Conservation (phyloP, 2,329 filamentous ascomycete genomes). For the Monilinia fructicola region DNA sequence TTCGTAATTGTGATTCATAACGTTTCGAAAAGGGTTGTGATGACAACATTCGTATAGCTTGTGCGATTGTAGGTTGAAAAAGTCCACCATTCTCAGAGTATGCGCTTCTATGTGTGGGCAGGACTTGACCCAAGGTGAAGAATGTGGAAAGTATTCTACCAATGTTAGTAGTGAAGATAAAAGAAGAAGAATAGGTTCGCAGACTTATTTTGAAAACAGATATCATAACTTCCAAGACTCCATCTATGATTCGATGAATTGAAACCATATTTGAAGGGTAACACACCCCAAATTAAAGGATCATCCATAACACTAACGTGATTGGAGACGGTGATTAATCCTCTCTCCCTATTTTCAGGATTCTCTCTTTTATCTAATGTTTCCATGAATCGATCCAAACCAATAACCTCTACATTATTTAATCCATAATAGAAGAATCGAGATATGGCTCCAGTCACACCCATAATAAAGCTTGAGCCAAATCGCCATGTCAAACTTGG, state of each 20-base stretch:
- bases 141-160: constrained; percentile 68
- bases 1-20: constrained; percentile 20
- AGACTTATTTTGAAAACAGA: constrained; percentile 87
- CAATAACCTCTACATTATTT: constrained; percentile 73
- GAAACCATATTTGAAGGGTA: constrained; percentile 73
- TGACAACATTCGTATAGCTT: constrained; percentile 82
- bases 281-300: constrained; percentile 86
- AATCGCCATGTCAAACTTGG: constrained; percentile 63
- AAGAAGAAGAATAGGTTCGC: constrained; percentile 30
- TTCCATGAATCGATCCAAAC: constrained; percentile 71
- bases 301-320: constrained; percentile 90
- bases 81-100: constrained; percentile 76
- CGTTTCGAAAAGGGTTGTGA: constrained; percentile 48
- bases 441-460: constrained; percentile 67
- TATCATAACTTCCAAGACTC: constrained; percentile 89
- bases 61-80: constrained; percentile 84
- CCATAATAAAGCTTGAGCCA: constrained; percentile 73
- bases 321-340: constrained; percentile 86
- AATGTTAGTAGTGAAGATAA: constrained; percentile 9
- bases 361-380: constrained; percentile 73
- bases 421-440: constrained; percentile 73
- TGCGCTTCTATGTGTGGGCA: constrained; percentile 80
- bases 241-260: constrained; percentile 77
- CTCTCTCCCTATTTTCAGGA: constrained; percentile 64
- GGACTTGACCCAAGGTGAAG: constrained; percentile 85